phyloP scores from a whole-genome alignment of 2,329 filamentous ascomycete genomes.

The Lecanicillium sp. region DNA sequence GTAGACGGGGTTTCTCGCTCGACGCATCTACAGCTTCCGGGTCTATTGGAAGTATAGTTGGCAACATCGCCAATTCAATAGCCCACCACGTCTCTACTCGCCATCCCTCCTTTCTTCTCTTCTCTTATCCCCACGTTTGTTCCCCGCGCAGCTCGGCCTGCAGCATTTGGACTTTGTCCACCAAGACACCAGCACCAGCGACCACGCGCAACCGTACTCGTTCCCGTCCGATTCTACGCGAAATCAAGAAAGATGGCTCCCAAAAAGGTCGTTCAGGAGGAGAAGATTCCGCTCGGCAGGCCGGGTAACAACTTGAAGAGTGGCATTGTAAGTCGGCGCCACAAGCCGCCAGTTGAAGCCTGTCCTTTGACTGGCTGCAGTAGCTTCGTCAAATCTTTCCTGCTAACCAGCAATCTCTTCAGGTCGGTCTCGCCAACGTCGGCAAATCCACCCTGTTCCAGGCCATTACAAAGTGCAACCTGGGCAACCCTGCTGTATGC shows the following conservation, averaged over 20 bases:
- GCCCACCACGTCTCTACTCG: slow-evolving; percentile 36
- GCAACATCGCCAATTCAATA: slow-evolving; percentile 13
- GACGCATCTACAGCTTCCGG: not conserved
- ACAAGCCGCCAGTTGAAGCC: not conserved
- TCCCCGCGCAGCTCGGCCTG: slow-evolving; percentile 62
- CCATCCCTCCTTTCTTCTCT: slow-evolving; percentile 40
- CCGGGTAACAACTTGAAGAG: slow-evolving; percentile 98
- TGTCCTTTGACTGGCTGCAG: not conserved
- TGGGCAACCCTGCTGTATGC: slow-evolving; percentile 93
- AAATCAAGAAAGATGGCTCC: slow-evolving; percentile 80
- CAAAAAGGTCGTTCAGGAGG: slow-evolving; percentile 86
- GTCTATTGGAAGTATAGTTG: not conserved
- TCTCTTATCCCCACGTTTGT: slow-evolving; percentile 45
- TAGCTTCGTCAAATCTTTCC: slow-evolving; percentile 13
- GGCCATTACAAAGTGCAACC: slow-evolving; percentile 94
- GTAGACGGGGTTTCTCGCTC: slow-evolving; percentile 5
- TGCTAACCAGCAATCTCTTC: slow-evolving; percentile 15
- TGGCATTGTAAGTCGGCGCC: slow-evolving; percentile 71
- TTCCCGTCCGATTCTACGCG: slow-evolving; percentile 51
- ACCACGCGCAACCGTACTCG: slow-evolving; percentile 38
- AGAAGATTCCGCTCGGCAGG: slow-evolving; percentile 93
- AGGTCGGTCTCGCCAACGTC: slow-evolving; percentile 98
- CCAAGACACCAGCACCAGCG: no score
- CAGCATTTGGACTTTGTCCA: slow-evolving; percentile 46
- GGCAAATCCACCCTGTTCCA: slow-evolving; percentile 99